phyloP scores from a whole-genome alignment of 495 filamentous ascomycete species.

The Umbilicaria muhlenbergii region DNA sequence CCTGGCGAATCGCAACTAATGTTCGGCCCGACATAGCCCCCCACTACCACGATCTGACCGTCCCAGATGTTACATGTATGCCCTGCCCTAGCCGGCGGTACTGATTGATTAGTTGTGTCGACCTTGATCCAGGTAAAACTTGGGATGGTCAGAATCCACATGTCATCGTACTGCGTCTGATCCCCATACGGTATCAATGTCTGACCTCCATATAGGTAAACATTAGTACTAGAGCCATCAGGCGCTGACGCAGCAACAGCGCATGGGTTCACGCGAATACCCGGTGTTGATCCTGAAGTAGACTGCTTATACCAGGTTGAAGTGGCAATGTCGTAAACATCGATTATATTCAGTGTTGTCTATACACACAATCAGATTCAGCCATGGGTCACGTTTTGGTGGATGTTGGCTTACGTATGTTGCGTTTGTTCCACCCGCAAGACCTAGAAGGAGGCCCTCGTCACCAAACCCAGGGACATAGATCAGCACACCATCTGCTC shows the following conservation, averaged over 20 bases:
- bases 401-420: conserved; percentile 30
- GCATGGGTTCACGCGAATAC: conserved; percentile 58
- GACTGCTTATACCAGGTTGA: conserved; percentile 66
- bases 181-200: conserved; percentile 42
- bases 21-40: conserved; percentile 47
- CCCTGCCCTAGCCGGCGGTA: conserved; percentile 48
- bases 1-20: conserved; percentile 53
- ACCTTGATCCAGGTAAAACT: conserved; percentile 60
- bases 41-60: conserved; percentile 55
- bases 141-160: conserved; percentile 66
- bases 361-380: conserved; percentile 12
- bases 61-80: conserved; percentile 55
- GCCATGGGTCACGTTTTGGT: background rate
- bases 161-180: conserved; percentile 54
- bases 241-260: conserved; percentile 54
- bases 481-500: conserved; percentile 54
- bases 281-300: conserved; percentile 44
- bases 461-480: conserved; percentile 60
- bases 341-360: conserved; percentile 56
- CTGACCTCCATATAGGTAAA: conserved; percentile 66
- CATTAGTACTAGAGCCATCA: conserved; percentile 54
- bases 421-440: conserved; percentile 48
- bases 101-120: conserved; percentile 29
- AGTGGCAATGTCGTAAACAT: conserved; percentile 63
- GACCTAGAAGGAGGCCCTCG: conserved; percentile 50